Conservation (phyloP, 176 grass and related monocot species). For the Tuctoria greenei region DNA sequence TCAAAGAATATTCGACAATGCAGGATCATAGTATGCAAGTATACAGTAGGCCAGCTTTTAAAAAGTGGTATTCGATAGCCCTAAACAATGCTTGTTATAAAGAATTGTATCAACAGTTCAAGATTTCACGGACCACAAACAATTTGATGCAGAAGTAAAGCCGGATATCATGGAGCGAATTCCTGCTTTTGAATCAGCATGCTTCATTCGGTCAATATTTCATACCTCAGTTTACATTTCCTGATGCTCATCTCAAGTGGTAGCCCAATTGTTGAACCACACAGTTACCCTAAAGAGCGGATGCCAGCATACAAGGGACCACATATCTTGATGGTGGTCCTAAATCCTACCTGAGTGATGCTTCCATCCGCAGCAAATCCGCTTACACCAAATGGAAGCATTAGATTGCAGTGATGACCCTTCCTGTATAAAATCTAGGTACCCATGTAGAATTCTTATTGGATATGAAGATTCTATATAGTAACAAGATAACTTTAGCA, state of each 20-base stretch:
- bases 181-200: slow-evolving; percentile 33
- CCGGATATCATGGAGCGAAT: slow-evolving; percentile 39
- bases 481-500: slow-evolving; percentile 16
- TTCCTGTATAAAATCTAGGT: neutral
- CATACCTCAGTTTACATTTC: slow-evolving; percentile 40
- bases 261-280: slow-evolving; percentile 29
- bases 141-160: slow-evolving; percentile 30
- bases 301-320: slow-evolving; percentile 33
- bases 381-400: slow-evolving; percentile 11
- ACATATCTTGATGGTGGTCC: slow-evolving; percentile 40
- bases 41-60: slow-evolving; percentile 27
- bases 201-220: slow-evolving; percentile 36
- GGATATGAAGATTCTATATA: slow-evolving; percentile 30
- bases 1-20: slow-evolving; percentile 2
- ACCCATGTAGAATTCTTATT: slow-evolving; percentile 14
- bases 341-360: slow-evolving; percentile 28
- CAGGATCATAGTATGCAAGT: neutral
- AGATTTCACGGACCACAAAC: slow-evolving; percentile 37
- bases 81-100: slow-evolving; percentile 25
- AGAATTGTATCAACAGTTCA: slow-evolving; percentile 28
- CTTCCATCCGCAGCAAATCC: slow-evolving; percentile 34
- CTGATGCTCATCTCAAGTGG: slow-evolving; percentile 37
- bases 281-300: slow-evolving; percentile 17
- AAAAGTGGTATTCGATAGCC: slow-evolving; percentile 24
- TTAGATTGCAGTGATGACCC: slow-evolving; percentile 28